Percentiles rank a stretch among this genome's conserved stretches.
Evolutionary conservation across 108 stramenopile genomes (phyloP).

Genomic region (Seminavis robusta): DNA sequence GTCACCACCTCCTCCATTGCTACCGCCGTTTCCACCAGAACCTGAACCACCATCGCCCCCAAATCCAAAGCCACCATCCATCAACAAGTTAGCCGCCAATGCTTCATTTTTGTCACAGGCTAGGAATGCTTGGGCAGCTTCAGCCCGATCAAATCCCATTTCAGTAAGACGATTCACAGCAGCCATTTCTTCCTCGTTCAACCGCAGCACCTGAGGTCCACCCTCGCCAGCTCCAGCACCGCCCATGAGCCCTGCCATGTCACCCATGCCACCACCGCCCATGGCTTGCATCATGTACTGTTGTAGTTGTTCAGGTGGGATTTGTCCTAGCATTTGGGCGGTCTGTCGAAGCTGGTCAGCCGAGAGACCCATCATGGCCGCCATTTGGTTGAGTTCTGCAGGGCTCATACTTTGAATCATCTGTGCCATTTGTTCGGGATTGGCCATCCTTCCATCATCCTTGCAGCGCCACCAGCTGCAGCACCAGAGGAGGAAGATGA

Average conservation of each 20-base stretch:
- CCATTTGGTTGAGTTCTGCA: conserved; percentile 86
- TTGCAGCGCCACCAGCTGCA: conserved; percentile 34
- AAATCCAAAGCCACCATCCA: conserved; percentile 65
- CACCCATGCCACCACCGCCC: conserved; percentile 55
- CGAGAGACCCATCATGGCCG: conserved; percentile 88
- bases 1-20: conserved; percentile 38
- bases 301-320: conserved; percentile 94
- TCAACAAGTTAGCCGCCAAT: conserved; percentile 95
- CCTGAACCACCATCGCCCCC: conserved; percentile 46
- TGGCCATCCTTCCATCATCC: conserved; percentile 70
- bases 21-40: conserved; percentile 23
- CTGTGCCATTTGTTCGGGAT: conserved; percentile 83
- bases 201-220: conserved; percentile 66
- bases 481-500: conserved; percentile 28
- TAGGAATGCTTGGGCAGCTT: conserved; percentile 95
- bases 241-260: too few relatives aligned
- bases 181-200: conserved; percentile 94
- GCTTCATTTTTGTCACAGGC: conserved; percentile 99
- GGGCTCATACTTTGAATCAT: conserved; percentile 86
- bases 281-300: conserved; percentile 84
- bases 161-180: conserved; percentile 92
- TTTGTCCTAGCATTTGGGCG: conserved; percentile 84
- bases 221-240: conserved; percentile 46
- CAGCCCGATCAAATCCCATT: conserved; percentile 94
- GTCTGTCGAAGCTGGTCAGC: conserved; percentile 90